phyloP scores from a whole-genome alignment of 352 stramenopile genomes.

The Phytophthora aleatoria region DNA sequence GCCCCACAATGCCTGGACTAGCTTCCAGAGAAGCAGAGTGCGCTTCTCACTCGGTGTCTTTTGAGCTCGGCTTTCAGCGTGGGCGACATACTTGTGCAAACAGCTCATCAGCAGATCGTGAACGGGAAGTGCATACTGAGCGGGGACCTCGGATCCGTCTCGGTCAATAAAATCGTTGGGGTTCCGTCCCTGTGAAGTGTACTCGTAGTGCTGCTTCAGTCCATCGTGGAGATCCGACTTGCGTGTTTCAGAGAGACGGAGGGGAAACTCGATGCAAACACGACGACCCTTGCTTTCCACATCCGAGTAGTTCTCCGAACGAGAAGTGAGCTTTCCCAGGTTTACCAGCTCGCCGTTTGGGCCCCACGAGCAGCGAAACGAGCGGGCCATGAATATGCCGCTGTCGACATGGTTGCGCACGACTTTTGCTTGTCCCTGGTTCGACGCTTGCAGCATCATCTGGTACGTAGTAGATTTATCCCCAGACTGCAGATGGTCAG shows the following conservation, averaged over 20 bases:
- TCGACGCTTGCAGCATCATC: constrained; percentile 58
- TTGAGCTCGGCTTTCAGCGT: constrained; percentile 39
- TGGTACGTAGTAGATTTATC: constrained; percentile 74
- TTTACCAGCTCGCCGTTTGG: constrained; percentile 80
- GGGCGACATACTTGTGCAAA: constrained; percentile 64
- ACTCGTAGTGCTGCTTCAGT: constrained; percentile 66
- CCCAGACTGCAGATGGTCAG: constrained; percentile 25
- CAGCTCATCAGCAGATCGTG: constrained; percentile 56
- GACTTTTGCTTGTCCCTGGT: constrained; percentile 32
- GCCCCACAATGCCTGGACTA: constrained; percentile 77
- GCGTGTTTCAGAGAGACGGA: constrained; percentile 39
- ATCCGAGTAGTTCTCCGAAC: constrained; percentile 18
- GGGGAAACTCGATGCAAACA: constrained; percentile 61
- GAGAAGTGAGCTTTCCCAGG: constrained; percentile 49
- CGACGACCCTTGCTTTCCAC: constrained; percentile 27
- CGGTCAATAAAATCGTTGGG: constrained; percentile 28
- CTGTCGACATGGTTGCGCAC: constrained; percentile 65
- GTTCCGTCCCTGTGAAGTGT: constrained; percentile 37
- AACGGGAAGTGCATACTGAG: constrained; percentile 52
- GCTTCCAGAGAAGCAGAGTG: constrained; percentile 61
- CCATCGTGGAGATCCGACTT: constrained; percentile 56
- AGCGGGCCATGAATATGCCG: constrained; percentile 77
- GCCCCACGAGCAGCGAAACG: constrained; percentile 84
- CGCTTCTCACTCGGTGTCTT: constrained; percentile 26
- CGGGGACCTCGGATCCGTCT: constrained; percentile 37